Percentiles rank a stretch among this genome's conserved stretches.
phyloP scores from a whole-genome alignment of 2,329 filamentous ascomycete genomes.

The Emergomyces pasteurianus region DNA sequence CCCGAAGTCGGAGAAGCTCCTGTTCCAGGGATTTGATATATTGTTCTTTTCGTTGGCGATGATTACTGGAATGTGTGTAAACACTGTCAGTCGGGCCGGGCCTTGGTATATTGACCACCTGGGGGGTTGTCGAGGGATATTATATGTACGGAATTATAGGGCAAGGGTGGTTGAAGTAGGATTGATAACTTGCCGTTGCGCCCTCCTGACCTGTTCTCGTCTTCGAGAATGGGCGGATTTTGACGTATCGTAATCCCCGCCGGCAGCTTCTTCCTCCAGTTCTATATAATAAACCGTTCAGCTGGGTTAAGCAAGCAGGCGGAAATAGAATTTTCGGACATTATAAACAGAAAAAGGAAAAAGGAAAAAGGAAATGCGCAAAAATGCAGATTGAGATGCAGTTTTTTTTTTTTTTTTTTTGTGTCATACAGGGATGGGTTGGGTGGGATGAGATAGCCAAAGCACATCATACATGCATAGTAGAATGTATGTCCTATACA shows the following conservation, averaged over 20 bases:
- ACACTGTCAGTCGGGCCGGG: neutral
- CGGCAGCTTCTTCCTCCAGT: neutral
- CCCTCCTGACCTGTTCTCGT: constrained; percentile 19
- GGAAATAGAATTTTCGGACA: neutral
- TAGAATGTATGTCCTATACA: no score
- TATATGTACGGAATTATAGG: neutral
- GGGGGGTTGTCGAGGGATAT: neutral
- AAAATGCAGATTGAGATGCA: neutral
- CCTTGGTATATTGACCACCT: neutral
- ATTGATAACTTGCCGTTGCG: constrained; percentile 16
- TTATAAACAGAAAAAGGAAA: neutral
- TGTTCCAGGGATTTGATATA: constrained; percentile 20
- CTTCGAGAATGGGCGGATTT: constrained; percentile 14
- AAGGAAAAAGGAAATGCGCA: neutral
- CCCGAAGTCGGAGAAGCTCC: constrained; percentile 16
- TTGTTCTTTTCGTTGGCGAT: constrained; percentile 21
- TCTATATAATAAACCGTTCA: neutral
- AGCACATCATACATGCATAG: neutral
- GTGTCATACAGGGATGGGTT: no score
- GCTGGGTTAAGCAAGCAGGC: neutral
- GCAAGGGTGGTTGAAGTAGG: neutral
- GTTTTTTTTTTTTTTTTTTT: neutral
- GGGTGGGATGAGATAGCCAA: no score
- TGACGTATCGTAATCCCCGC: constrained; percentile 5
- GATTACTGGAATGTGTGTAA: constrained; percentile 13